phyloP scores from a whole-genome alignment of 441 rosid species.

The Pelargonium cotyledonis region DNA sequence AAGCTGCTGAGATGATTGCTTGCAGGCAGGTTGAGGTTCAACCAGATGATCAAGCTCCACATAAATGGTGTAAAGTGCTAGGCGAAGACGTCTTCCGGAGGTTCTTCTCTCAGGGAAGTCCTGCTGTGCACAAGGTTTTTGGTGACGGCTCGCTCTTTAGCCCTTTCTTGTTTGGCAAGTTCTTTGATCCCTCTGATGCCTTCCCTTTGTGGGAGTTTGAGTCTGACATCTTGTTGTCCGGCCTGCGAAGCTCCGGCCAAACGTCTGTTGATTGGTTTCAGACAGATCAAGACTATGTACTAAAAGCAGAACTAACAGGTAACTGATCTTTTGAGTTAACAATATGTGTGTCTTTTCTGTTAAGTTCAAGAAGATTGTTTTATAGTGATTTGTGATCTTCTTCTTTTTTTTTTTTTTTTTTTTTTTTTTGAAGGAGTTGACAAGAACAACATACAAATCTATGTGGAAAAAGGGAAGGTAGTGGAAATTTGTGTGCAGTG shows the following conservation, averaged over 20 bases:
- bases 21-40: slow-evolving; percentile 45
- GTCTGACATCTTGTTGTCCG: slow-evolving; percentile 44
- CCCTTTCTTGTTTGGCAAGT: slow-evolving; percentile 77
- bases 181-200: slow-evolving; percentile 89
- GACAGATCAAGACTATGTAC: slow-evolving; percentile 57
- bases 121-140: slow-evolving; percentile 43
- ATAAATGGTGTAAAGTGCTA: slow-evolving; percentile 67
- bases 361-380: no score
- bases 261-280: slow-evolving; percentile 67
- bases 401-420: no score
- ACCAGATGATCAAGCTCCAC: slow-evolving; percentile 50
- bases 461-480: slow-evolving; percentile 54
- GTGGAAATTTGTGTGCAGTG: slow-evolving; percentile 74
- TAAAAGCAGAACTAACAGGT: slow-evolving; percentile 78
- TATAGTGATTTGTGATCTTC: no score
- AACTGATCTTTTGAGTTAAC: slow-evolving; percentile 3
- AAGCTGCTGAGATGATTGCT: slow-evolving; percentile 31
- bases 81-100: slow-evolving; percentile 49
- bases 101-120: slow-evolving; percentile 39
- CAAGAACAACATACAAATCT: slow-evolving; percentile 35
- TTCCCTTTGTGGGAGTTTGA: slow-evolving; percentile 92
- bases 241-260: slow-evolving; percentile 52
- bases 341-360: no score
- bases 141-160: slow-evolving; percentile 80
- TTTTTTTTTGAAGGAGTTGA: slow-evolving; percentile 41